phyloP scores from a whole-genome alignment of 495 filamentous ascomycete species.

The Hyphodiscus hymeniophilus region DNA sequence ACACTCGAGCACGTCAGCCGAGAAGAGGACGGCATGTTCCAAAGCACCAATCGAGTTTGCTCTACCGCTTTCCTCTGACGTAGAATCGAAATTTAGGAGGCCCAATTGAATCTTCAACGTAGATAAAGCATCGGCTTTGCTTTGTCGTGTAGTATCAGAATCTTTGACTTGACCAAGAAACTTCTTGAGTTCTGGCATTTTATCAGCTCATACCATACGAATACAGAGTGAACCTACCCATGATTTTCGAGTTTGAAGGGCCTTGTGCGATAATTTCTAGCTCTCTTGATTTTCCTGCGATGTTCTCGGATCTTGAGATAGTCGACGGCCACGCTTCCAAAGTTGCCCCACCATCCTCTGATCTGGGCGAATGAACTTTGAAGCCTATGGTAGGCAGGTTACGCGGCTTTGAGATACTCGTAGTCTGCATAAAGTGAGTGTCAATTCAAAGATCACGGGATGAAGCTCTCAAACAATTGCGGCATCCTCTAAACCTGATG shows the following conservation, averaged over 20 bases:
- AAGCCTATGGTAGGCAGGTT: too few relatives aligned
- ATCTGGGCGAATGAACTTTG: too few relatives aligned
- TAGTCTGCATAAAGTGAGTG: too few relatives aligned
- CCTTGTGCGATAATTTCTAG: too few relatives aligned
- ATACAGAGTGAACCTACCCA: background rate
- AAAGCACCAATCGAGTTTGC: background rate
- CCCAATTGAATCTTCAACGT: background rate
- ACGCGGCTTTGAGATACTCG: too few relatives aligned
- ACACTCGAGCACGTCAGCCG: conserved; percentile 1
- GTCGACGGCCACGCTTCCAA: too few relatives aligned
- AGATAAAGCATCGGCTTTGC: background rate
- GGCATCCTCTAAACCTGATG: too few relatives aligned
- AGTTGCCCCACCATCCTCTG: too few relatives aligned
- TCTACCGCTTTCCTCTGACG: background rate
- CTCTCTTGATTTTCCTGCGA: too few relatives aligned
- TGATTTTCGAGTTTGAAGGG: background rate
- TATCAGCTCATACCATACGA: background rate
- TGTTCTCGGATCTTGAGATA: too few relatives aligned
- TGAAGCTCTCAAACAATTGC: too few relatives aligned
- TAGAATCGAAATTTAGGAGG: background rate
- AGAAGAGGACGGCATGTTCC: conserved; percentile 13
- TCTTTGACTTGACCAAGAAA: background rate
- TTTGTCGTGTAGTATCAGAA: background rate
- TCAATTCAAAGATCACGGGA: too few relatives aligned
- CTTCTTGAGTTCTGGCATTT: background rate